Conservation (phyloP, 23 red algal species). For the Cyanidioschyzon merolae region DNA sequence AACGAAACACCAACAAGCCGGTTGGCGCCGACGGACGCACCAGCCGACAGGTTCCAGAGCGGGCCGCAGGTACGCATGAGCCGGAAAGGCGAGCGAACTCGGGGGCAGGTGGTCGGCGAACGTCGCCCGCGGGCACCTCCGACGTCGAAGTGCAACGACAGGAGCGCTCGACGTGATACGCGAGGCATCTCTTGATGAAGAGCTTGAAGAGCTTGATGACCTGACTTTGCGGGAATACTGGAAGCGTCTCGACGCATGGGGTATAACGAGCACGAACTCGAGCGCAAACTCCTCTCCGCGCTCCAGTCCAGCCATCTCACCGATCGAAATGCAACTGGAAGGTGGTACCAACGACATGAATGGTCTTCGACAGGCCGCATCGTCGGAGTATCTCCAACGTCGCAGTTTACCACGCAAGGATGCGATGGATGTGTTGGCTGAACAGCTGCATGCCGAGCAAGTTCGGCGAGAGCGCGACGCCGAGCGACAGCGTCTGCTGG, state of each 20-base stretch:
- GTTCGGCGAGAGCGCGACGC: conserved; percentile 10
- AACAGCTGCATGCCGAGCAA: neutral
- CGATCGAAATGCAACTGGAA: neutral
- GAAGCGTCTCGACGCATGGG: neutral
- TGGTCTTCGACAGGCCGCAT: neutral
- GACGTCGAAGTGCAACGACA: neutral
- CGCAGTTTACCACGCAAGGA: neutral
- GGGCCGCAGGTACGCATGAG: too few relatives aligned
- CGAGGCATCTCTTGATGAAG: conserved; percentile 4
- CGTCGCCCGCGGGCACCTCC: too few relatives aligned
- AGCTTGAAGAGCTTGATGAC: neutral
- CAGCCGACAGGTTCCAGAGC: too few relatives aligned
- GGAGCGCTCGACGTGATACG: conserved; percentile 8
- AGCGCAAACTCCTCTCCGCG: conserved; percentile 16
- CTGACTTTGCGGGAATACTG: neutral
- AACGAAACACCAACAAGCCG: too few relatives aligned
- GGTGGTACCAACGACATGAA: neutral
- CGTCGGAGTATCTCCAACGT: neutral
- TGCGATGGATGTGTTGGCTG: neutral
- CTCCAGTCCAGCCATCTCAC: conserved; percentile 2
- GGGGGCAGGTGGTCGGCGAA: too few relatives aligned
- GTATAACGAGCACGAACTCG: neutral
- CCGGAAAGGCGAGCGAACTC: too few relatives aligned
- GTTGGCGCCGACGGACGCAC: too few relatives aligned
- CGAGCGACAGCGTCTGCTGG: conserved; percentile 5